A percentile compares a stretch with the other conserved stretches of the same genome.
These are phyloP conservation scores for Pleurotus djamor DNA, from an alignment of 768 basidiomycete species.

Conservation along the genomic window DNA sequence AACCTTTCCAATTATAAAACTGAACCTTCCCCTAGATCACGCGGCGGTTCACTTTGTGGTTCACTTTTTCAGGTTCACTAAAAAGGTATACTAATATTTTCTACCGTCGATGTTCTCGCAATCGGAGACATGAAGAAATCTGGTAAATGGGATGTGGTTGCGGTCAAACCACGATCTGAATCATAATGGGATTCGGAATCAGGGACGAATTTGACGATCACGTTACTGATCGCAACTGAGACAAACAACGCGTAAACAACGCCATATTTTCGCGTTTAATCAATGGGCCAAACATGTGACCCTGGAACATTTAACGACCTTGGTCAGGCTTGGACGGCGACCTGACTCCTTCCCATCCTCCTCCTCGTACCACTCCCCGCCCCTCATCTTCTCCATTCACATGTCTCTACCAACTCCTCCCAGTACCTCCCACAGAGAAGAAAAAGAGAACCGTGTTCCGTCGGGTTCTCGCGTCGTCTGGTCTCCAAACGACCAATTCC, in stretches of 20 bases:
- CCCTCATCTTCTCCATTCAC: slow-evolving; percentile 12
- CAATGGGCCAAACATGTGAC: slow-evolving; percentile 19
- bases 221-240: slow-evolving; percentile 17
- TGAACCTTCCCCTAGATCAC: no score
- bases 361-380: slow-evolving; percentile 10
- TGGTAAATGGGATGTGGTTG: no score
- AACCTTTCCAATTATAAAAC: no score
- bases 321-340: slow-evolving; percentile 14
- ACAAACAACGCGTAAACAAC: slow-evolving; percentile 33
- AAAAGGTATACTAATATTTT: no score
- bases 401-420: slow-evolving; percentile 65
- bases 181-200: no score
- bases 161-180: no score
- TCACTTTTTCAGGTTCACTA: no score
- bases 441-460: slow-evolving; percentile 41
- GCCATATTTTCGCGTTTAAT: slow-evolving; percentile 27
- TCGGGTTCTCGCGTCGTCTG: slow-evolving; percentile 41
- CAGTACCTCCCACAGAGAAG: slow-evolving; percentile 53
- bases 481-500: slow-evolving; percentile 50
- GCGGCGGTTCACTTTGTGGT: no score
- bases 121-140: no score
- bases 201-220: not conserved
- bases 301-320: slow-evolving; percentile 19
- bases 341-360: slow-evolving; percentile 8
- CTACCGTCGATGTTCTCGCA: no score